These are phyloP conservation scores for Afroboletus lepidellus DNA, from an alignment of 1,284 basidiomycete species.

Conservation along the genomic window DNA sequence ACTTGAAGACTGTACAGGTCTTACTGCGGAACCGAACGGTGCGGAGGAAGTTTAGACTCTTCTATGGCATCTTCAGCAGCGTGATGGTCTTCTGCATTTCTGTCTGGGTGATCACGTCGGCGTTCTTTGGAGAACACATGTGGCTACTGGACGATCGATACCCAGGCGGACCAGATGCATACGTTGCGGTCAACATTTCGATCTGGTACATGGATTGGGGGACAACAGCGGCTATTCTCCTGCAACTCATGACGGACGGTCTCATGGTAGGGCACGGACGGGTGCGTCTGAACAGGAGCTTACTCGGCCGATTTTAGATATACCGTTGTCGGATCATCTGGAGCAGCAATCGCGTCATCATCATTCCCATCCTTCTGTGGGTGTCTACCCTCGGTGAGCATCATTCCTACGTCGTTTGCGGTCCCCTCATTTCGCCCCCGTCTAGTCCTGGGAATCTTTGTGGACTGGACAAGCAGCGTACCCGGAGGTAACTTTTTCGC, in stretches of 20 bases:
- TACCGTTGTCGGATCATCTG: no score
- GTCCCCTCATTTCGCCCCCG: background rate
- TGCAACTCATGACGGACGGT: background rate
- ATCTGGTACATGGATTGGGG: no score
- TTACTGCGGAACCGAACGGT: background rate
- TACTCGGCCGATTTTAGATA: background rate
- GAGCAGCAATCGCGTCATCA: background rate
- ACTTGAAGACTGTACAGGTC: background rate
- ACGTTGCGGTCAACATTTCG: background rate
- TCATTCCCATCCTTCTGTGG: background rate
- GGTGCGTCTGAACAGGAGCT: background rate
- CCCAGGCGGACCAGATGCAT: background rate
- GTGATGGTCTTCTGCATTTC: background rate
- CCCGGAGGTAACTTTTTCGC: background rate
- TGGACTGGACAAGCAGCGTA: background rate
- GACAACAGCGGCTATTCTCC: no score
- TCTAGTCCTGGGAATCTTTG: background rate
- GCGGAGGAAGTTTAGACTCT: background rate
- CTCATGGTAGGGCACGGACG: background rate
- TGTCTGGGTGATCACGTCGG: background rate
- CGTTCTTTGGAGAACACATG: background rate
- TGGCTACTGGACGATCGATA: background rate
- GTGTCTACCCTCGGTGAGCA: background rate
- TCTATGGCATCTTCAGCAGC: background rate
- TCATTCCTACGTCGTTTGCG: background rate